These are phyloP conservation scores for Ustilago vetiveriae DNA, from an alignment of 1,284 basidiomycete species.

Conservation along the genomic window DNA sequence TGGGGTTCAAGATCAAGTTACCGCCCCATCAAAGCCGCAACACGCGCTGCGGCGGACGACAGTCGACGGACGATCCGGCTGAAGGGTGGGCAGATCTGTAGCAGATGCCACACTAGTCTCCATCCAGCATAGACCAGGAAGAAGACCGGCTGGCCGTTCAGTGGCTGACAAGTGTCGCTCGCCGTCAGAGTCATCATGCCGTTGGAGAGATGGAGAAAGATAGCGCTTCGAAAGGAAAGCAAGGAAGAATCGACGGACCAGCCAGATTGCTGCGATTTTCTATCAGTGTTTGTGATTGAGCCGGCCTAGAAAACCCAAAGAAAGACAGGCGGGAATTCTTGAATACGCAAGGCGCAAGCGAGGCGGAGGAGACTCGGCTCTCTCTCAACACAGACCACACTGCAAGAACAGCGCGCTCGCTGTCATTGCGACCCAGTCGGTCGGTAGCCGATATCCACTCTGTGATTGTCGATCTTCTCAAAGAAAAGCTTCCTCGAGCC, in stretches of 20 bases:
- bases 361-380: background rate
- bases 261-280: conserved; percentile 5
- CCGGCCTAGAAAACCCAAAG: background rate
- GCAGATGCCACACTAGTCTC: background rate
- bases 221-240: background rate
- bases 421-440: background rate
- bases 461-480: too few relatives aligned
- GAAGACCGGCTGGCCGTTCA: too few relatives aligned
- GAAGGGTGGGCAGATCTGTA: background rate
- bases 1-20: conserved; percentile 6
- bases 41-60: background rate
- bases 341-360: background rate
- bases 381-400: background rate
- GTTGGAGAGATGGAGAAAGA: too few relatives aligned
- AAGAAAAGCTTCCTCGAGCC: background rate
- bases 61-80: background rate
- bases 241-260: background rate
- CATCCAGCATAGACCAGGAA: too few relatives aligned
- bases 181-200: too few relatives aligned
- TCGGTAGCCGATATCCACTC: conserved; percentile 8
- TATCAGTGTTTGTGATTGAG: conserved; percentile 4
- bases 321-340: background rate
- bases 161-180: too few relatives aligned
- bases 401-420: background rate
- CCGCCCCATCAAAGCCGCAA: background rate